Conservation (phyloP, 139 green algal species). For the Chlamydomonas schloesseri region DNA sequence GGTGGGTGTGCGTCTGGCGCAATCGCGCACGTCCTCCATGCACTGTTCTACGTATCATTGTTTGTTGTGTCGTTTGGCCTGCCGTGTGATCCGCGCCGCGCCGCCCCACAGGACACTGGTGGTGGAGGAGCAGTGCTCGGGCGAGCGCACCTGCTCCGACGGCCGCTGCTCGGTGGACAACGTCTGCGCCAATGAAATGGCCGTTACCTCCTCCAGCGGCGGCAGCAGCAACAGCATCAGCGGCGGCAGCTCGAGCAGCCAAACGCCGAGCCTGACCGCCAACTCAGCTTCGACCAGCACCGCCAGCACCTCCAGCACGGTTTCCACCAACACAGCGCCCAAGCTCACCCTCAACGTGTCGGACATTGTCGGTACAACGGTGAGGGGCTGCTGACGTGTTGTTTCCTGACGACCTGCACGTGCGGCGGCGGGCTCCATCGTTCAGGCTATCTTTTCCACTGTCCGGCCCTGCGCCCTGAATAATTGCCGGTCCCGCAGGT, state of each 20-base stretch:
- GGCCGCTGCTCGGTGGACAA: not conserved
- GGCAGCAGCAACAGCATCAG: no score
- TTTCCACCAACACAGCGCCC: not conserved
- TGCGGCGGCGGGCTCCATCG: no score
- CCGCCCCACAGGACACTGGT: not conserved
- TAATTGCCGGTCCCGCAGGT: not conserved
- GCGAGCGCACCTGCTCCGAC: conserved; percentile 1
- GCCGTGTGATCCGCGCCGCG: no score
- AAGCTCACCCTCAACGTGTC: not conserved
- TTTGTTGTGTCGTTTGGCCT: not conserved
- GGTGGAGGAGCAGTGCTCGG: not conserved
- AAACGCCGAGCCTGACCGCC: not conserved
- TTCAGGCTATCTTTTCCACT: no score
- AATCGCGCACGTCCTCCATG: not conserved
- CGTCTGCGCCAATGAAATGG: not conserved
- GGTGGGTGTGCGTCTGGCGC: not conserved
- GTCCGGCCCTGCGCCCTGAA: no score
- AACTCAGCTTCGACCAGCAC: not conserved
- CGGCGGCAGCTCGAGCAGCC: not conserved
- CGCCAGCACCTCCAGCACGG: not conserved
- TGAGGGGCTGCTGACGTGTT: no score
- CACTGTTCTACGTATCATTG: not conserved
- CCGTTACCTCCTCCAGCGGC: no score
- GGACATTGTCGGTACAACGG: not conserved
- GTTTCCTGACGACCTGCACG: no score